Evolutionary conservation across 768 basidiomycete genomes (phyloP).

Genomic region (Mycena amicta): DNA sequence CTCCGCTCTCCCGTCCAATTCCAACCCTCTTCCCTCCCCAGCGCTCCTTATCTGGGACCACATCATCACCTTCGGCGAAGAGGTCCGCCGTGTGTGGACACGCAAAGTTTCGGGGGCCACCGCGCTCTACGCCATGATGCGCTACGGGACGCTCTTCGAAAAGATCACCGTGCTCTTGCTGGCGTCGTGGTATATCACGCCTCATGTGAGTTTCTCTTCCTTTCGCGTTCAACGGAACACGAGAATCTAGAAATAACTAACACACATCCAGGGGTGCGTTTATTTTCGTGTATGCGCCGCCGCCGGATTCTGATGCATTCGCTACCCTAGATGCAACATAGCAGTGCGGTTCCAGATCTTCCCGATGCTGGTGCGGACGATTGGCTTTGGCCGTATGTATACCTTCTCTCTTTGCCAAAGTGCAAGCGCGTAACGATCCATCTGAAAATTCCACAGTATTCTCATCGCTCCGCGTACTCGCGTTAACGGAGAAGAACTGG

Average conservation of each 20-base stretch:
- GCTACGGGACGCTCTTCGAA: slow-evolving; percentile 35
- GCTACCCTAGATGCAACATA: slow-evolving; percentile 32
- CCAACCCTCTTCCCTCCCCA: background rate
- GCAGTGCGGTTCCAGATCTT: slow-evolving; percentile 35
- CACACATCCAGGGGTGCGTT: too few relatives aligned
- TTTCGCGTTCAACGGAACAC: background rate
- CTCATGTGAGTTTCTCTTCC: slow-evolving; percentile 24
- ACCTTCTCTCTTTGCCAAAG: background rate
- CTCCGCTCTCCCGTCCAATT: background rate
- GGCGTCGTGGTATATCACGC: slow-evolving; percentile 36
- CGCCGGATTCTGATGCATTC: too few relatives aligned
- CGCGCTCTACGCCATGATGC: slow-evolving; percentile 28
- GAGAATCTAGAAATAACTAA: too few relatives aligned
- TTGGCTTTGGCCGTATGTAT: slow-evolving; percentile 27
- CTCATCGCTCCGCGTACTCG: slow-evolving; percentile 33
- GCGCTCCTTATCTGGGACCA: slow-evolving; percentile 36
- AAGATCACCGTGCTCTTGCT: slow-evolving; percentile 34
- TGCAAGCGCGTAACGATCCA: background rate
- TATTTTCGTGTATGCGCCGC: too few relatives aligned
- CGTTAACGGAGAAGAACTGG: slow-evolving; percentile 28
- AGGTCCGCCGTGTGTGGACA: slow-evolving; percentile 32
- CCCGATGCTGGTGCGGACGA: slow-evolving; percentile 31
- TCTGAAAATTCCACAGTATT: slow-evolving; percentile 24
- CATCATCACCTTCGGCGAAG: slow-evolving; percentile 28
- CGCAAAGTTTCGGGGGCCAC: slow-evolving; percentile 32